These are phyloP conservation scores for Globisporangium okanoganense DNA, from an alignment of 352 stramenopile species.

Conservation along the genomic window DNA sequence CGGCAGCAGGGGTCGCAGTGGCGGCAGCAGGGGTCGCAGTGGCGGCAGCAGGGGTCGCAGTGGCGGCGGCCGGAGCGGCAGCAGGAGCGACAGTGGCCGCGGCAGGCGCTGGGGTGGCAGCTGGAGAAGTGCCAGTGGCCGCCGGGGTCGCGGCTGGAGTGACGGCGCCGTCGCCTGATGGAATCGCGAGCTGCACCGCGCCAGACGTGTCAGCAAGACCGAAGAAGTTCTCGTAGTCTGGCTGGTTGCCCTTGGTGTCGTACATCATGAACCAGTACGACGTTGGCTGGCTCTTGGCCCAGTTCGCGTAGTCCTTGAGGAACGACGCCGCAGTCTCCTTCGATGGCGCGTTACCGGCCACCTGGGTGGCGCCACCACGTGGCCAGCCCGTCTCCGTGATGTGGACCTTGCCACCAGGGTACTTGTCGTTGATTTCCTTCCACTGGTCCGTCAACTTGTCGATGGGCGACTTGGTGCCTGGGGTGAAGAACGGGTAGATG, in stretches of 20 bases:
- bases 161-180: slow-evolving; percentile 14
- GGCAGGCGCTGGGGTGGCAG: not conserved
- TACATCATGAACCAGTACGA: slow-evolving; percentile 50
- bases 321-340: slow-evolving; percentile 24
- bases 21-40: no score
- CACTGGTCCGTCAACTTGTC: slow-evolving; percentile 35
- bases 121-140: not conserved
- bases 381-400: slow-evolving; percentile 46
- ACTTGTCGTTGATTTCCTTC: slow-evolving; percentile 28
- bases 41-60: no score
- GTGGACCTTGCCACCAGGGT: slow-evolving; percentile 25
- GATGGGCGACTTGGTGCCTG: slow-evolving; percentile 23
- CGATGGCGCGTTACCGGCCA: slow-evolving; percentile 22
- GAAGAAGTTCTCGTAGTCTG: slow-evolving; percentile 41
- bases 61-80: no score
- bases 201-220: slow-evolving; percentile 27
- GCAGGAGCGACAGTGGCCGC: not conserved
- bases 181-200: slow-evolving; percentile 24
- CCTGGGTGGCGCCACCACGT: slow-evolving; percentile 15
- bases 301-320: slow-evolving; percentile 29
- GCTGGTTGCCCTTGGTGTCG: slow-evolving; percentile 28
- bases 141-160: not conserved
- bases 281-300: slow-evolving; percentile 19
- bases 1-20: no score
- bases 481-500: slow-evolving; percentile 50